These are phyloP conservation scores for Albugo laibachii DNA, from an alignment of 352 stramenopile species.

Conservation along the genomic window DNA sequence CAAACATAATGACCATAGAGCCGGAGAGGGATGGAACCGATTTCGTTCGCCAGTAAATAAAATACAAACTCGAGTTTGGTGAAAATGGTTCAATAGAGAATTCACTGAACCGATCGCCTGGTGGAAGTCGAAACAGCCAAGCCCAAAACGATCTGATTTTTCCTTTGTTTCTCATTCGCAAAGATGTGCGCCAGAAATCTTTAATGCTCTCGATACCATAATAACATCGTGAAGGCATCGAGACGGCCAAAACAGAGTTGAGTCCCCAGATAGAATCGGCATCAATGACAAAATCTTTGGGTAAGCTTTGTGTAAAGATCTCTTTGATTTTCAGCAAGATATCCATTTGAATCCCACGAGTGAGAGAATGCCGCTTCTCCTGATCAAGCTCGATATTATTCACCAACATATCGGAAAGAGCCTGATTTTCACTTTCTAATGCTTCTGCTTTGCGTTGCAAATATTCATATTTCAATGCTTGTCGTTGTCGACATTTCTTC, in stretches of 20 bases:
- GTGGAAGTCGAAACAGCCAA: slow-evolving; percentile 57
- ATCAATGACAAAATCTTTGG: slow-evolving; percentile 71
- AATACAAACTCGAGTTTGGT: slow-evolving; percentile 48
- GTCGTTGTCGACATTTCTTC: slow-evolving; percentile 65
- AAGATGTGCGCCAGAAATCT: slow-evolving; percentile 65
- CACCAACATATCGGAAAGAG: slow-evolving; percentile 51
- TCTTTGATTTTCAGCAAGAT: slow-evolving; percentile 77
- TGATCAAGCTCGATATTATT: slow-evolving; percentile 42
- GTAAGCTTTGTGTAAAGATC: slow-evolving; percentile 70
- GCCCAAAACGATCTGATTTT: slow-evolving; percentile 77
- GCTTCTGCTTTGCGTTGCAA: slow-evolving; percentile 50
- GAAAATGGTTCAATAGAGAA: slow-evolving; percentile 66
- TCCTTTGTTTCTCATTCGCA: slow-evolving; percentile 75
- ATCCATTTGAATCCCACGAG: slow-evolving; percentile 70
- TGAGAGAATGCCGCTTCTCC: slow-evolving; percentile 34
- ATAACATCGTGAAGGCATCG: slow-evolving; percentile 71
- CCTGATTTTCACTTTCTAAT: slow-evolving; percentile 39
- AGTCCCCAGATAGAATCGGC: slow-evolving; percentile 70
- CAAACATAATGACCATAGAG: slow-evolving; percentile 75
- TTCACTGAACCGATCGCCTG: slow-evolving; percentile 49
- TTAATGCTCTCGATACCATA: slow-evolving; percentile 77
- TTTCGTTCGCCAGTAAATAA: slow-evolving; percentile 72
- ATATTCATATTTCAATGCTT: slow-evolving; percentile 66
- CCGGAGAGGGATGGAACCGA: slow-evolving; percentile 42
- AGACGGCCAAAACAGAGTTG: slow-evolving; percentile 67